These are phyloP conservation scores for Viscum album DNA, from an alignment of 177 flowering plant genomes.

Conservation along the genomic window DNA sequence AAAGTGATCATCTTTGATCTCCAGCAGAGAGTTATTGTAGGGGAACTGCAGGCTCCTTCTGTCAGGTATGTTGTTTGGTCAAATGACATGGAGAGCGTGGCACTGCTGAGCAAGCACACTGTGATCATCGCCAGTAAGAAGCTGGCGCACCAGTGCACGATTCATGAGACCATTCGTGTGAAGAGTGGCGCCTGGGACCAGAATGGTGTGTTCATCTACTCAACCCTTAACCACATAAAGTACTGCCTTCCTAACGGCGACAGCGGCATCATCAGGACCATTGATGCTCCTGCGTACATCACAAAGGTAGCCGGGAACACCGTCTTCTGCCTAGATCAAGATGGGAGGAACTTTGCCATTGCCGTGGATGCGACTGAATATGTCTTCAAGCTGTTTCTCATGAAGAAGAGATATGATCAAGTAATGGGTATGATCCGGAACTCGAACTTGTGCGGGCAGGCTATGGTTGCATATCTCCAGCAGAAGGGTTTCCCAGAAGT, in stretches of 20 bases:
- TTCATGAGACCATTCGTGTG: slow-evolving; percentile 22
- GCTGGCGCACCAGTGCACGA: slow-evolving; percentile 21
- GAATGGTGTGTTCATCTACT: slow-evolving; percentile 20
- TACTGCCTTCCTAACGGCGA: slow-evolving; percentile 24
- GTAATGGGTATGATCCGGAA: slow-evolving; percentile 27
- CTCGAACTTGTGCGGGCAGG: slow-evolving; percentile 30
- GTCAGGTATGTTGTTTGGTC: slow-evolving; percentile 20
- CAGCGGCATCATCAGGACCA: slow-evolving; percentile 18
- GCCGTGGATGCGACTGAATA: slow-evolving; percentile 22
- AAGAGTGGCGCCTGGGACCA: slow-evolving; percentile 23
- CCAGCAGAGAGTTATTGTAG: slow-evolving; percentile 19
- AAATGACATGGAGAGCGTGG: slow-evolving; percentile 16
- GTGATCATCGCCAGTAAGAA: slow-evolving; percentile 17
- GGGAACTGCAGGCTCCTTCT: slow-evolving; percentile 19
- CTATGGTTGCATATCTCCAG: slow-evolving; percentile 26
- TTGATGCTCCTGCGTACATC: slow-evolving; percentile 19
- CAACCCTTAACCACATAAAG: slow-evolving; percentile 14
- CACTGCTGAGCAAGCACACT: slow-evolving; percentile 19
- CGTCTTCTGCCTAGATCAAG: slow-evolving; percentile 18
- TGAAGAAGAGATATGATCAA: slow-evolving; percentile 21
- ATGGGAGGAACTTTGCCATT: slow-evolving; percentile 16
- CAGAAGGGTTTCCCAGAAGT: slow-evolving; percentile 30
- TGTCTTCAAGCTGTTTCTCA: slow-evolving; percentile 20
- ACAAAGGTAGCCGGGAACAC: slow-evolving; percentile 16
- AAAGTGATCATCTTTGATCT: slow-evolving; percentile 19